A percentile compares a stretch with the other conserved stretches of the same genome.
These are phyloP conservation scores for Taphrina communis DNA, from an alignment of 1,139 yeast species.

Conservation along the genomic window DNA sequence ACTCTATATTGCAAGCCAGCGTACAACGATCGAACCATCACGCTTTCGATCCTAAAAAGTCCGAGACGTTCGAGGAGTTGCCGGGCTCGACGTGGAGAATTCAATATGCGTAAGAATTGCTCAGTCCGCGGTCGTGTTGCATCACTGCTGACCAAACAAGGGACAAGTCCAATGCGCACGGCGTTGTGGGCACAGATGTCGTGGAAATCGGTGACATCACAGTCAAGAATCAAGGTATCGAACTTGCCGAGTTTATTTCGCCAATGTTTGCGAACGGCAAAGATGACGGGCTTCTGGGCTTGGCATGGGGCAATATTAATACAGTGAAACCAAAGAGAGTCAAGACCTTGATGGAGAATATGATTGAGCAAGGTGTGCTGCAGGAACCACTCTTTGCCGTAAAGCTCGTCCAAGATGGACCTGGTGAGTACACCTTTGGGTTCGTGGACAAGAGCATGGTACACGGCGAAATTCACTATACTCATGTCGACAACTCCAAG, in stretches of 20 bases:
- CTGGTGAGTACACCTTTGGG: conserved; percentile 17
- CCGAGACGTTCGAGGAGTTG: not conserved
- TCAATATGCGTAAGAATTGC: conserved; percentile 6
- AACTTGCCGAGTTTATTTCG: conserved; percentile 2
- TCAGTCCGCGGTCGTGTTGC: not conserved
- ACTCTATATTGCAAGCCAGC: not conserved
- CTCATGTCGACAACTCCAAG: conserved; percentile 1
- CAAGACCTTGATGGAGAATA: conserved; percentile 18
- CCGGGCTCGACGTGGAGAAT: not conserved
- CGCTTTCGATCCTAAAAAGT: not conserved
- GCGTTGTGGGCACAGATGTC: not conserved
- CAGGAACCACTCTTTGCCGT: conserved; percentile 12
- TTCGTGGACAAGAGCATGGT: conserved; percentile 2
- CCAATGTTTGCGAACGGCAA: not conserved
- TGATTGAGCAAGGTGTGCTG: conserved; percentile 7
- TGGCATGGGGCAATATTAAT: conserved; percentile 5
- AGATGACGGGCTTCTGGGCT: conserved; percentile 13
- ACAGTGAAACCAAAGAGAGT: conserved; percentile 3
- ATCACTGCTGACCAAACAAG: not conserved
- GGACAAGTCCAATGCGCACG: conserved; percentile 11
- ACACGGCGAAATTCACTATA: not conserved
- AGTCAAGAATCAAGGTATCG: conserved; percentile 10
- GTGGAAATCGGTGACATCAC: conserved; percentile 3
- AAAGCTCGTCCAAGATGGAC: not conserved
- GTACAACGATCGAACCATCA: not conserved